These are phyloP conservation scores for Thalassiosira hispida DNA, from an alignment of 352 stramenopile species.

Conservation along the genomic window DNA sequence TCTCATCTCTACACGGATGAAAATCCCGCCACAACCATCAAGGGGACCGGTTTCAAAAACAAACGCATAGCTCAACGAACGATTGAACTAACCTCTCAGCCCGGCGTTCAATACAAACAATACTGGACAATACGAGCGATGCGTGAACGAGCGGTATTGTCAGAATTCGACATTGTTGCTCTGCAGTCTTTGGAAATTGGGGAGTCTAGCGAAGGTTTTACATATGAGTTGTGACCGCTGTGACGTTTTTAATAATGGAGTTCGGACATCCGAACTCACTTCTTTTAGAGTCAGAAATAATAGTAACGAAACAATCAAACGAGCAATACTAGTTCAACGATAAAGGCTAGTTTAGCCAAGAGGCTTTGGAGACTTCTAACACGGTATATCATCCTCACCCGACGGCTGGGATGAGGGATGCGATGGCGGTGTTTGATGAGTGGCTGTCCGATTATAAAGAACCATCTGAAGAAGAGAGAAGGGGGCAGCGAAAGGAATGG, in stretches of 20 bases:
- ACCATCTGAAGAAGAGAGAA: slow-evolving; percentile 11
- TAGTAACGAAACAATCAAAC: too few species aligned
- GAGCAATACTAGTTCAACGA: too few species aligned
- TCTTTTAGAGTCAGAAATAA: too few species aligned
- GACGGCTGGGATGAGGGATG: slow-evolving; percentile 24
- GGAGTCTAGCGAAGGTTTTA: too few species aligned
- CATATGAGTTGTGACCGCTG: too few species aligned
- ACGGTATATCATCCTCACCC: slow-evolving; percentile 24
- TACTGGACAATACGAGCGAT: slow-evolving; percentile 49
- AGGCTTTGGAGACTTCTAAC: too few species aligned
- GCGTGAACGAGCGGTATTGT: slow-evolving; percentile 30
- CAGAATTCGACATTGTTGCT: too few species aligned
- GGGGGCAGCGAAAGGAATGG: slow-evolving; percentile 28
- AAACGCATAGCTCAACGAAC: slow-evolving; percentile 20
- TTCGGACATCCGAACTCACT: too few species aligned
- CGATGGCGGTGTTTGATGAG: slow-evolving; percentile 40
- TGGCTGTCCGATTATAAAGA: slow-evolving; percentile 34
- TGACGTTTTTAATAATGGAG: too few species aligned
- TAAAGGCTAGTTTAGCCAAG: too few species aligned
- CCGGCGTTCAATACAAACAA: slow-evolving; percentile 37
- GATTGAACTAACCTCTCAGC: slow-evolving; percentile 38
- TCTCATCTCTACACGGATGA: slow-evolving; percentile 33
- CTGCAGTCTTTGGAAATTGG: too few species aligned
- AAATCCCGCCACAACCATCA: slow-evolving; percentile 40
- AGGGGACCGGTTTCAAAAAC: slow-evolving; percentile 43